phyloP scores from a whole-genome alignment of 352 stramenopile genomes.

The Pythium phragmitis region DNA sequence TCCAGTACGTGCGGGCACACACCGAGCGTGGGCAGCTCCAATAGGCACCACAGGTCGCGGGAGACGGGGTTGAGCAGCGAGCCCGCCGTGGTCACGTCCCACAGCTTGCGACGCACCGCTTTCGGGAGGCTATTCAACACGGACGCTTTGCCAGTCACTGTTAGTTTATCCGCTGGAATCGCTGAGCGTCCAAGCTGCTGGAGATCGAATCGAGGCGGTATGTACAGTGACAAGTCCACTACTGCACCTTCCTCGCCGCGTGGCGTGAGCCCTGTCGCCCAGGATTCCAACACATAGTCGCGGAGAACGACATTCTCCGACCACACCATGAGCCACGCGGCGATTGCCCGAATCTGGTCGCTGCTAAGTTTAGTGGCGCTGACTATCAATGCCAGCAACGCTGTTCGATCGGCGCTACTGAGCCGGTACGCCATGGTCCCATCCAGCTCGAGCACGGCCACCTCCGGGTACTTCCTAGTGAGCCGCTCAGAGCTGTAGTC shows the following conservation, averaged over 20 bases:
- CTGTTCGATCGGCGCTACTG: slow-evolving; percentile 20
- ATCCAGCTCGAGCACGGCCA: slow-evolving; percentile 23
- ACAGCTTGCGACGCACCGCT: slow-evolving; percentile 38
- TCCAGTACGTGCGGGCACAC: slow-evolving; percentile 40
- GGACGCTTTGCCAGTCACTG: not conserved
- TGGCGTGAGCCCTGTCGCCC: slow-evolving; percentile 47
- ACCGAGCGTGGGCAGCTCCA: slow-evolving; percentile 19
- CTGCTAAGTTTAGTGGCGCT: slow-evolving; percentile 33
- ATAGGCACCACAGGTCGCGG: slow-evolving; percentile 47
- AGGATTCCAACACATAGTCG: slow-evolving; percentile 49
- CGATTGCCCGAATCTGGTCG: slow-evolving; percentile 43
- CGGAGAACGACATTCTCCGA: slow-evolving; percentile 36
- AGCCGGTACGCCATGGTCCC: slow-evolving; percentile 27
- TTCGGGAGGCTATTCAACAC: slow-evolving; percentile 21
- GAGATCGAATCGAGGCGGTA: slow-evolving; percentile 3
- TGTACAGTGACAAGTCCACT: slow-evolving; percentile 10
- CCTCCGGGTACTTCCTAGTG: slow-evolving; percentile 35
- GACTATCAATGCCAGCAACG: slow-evolving; percentile 33
- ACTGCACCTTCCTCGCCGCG: slow-evolving; percentile 25
- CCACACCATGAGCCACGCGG: slow-evolving; percentile 56
- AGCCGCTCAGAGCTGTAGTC: slow-evolving; percentile 57
- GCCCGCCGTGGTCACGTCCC: slow-evolving; percentile 34
- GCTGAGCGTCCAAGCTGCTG: not conserved
- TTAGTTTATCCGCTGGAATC: slow-evolving; percentile 7
- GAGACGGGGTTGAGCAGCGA: slow-evolving; percentile 50